A percentile compares a stretch with the other conserved stretches of the same genome.
These are phyloP conservation scores for Picochlorum costavermella DNA, from an alignment of 139 green algal species.

Conservation along the genomic window DNA sequence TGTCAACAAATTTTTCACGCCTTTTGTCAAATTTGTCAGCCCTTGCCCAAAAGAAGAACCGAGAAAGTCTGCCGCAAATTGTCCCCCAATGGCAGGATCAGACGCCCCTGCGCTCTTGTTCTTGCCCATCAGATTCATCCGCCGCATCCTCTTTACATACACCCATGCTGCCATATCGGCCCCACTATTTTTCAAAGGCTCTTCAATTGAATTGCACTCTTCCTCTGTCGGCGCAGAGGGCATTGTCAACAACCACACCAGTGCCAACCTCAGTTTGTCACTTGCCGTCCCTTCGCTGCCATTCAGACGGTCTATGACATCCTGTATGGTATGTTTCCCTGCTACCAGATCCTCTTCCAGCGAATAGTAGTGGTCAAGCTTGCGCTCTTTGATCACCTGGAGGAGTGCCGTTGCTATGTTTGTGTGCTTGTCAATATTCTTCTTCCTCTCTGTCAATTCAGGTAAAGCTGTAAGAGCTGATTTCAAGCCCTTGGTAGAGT, in stretches of 20 bases:
- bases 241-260: slow-evolving; percentile 77
- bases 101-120: slow-evolving; percentile 7
- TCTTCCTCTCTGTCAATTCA: slow-evolving; percentile 65
- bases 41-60: slow-evolving; percentile 87
- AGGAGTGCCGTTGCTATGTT: slow-evolving; percentile 88
- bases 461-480: slow-evolving; percentile 69
- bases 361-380: slow-evolving; percentile 74
- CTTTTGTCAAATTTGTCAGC: slow-evolving; percentile 76
- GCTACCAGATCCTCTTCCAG: slow-evolving; percentile 79
- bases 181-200: slow-evolving; percentile 21
- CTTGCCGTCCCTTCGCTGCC: slow-evolving; percentile 40
- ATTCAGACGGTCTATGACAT: slow-evolving; percentile 51
- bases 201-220: slow-evolving; percentile 10
- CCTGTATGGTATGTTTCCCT: slow-evolving; percentile 59
- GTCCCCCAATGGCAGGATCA: slow-evolving; percentile 15
- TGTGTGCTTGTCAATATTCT: slow-evolving; percentile 97
- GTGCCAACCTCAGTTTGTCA: slow-evolving; percentile 86
- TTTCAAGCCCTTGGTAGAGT: slow-evolving; percentile 73
- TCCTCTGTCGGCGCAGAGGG: slow-evolving; percentile 31
- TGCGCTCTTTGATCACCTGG: slow-evolving; percentile 73
- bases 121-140: slow-evolving; percentile 69
- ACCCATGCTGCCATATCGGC: slow-evolving; percentile 68
- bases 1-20: slow-evolving; percentile 86
- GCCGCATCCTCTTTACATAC: slow-evolving; percentile 83
- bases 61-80: slow-evolving; percentile 58